Base-by-base conservation (phyloP, 2,329 filamentous ascomycete genomes). In the Gaeumannomyces sp. region DNA sequence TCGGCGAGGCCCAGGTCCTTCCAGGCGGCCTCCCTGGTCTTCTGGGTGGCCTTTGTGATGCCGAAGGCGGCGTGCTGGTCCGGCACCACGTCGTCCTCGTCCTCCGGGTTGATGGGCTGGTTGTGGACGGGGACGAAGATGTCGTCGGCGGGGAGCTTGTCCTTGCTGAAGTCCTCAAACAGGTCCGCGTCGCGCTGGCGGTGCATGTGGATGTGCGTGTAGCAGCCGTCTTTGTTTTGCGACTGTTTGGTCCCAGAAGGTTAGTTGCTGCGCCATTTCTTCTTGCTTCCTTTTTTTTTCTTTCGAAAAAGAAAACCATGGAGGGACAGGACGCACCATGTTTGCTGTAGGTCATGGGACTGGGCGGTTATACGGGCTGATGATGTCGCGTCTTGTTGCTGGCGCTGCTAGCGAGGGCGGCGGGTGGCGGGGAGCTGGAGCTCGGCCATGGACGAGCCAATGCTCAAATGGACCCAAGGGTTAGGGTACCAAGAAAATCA, bases 51-150 rank as follows among this genome's bases (percentile, higher is more conserved):
- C 69, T 90, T 85, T 75, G 91, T 87, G 71, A 96, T 95, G 56
- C 91, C 92, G 74, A 95, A 95, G 0, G 91, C 92, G 16, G 91
- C 91, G 73, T 95, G 91, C 77, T 95, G 91, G 75, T 95, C 91
- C 0, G 92, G 91, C 5, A 95, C 91, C 4, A 95, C 89, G 72
- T 95, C 91, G 73, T 95, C 92, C 77, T 95, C 91, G 74, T 95
- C 91, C 76, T 95, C 91, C 0, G 92, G 91, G 74, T 95, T 94
- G 72, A 93, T 83, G 57, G 91, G 92, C 74, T 92, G 90, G 73
- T 93, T 86, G 67, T 92, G 86, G 10, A 87, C 86, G 45, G 89
- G 86, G n/a, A 96, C 89, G 75, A 91, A 90, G 73, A 95, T 91
- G 65, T 93, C 90, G 77, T 95, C 91, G 67, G 83, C 80, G n/a